These are phyloP conservation scores for Linnemannia exigua DNA, from an alignment of 192 early-diverging fungal species.

Conservation along the genomic window DNA sequence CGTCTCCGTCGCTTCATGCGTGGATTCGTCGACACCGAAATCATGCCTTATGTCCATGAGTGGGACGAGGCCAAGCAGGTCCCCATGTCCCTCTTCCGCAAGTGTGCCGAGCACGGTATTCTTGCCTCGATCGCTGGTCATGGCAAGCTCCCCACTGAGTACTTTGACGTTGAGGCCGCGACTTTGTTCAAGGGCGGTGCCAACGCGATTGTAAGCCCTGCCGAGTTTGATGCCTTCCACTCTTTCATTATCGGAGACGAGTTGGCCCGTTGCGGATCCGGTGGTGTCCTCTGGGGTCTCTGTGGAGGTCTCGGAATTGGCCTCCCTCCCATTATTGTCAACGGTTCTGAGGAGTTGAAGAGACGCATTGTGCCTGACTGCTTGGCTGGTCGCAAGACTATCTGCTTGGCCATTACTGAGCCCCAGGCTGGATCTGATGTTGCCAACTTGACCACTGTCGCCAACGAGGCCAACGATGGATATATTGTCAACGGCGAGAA, in stretches of 20 bases:
- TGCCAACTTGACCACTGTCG: slow-evolving; percentile 78
- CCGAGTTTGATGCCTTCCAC: slow-evolving; percentile 78
- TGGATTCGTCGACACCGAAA: slow-evolving; percentile 81
- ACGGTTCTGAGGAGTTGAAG: slow-evolving; percentile 78
- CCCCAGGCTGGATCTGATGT: slow-evolving; percentile 82
- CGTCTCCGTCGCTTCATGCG: slow-evolving; percentile 73
- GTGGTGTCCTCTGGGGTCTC: slow-evolving; percentile 86
- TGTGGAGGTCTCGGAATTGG: slow-evolving; percentile 82
- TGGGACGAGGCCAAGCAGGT: slow-evolving; percentile 89
- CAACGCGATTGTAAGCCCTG: slow-evolving; percentile 57
- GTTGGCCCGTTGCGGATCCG: slow-evolving; percentile 83
- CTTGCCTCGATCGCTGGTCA: slow-evolving; percentile 64
- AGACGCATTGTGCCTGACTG: slow-evolving; percentile 73
- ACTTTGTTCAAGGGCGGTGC: slow-evolving; percentile 37
- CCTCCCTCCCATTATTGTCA: slow-evolving; percentile 79
- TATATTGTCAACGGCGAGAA: slow-evolving; percentile 92
- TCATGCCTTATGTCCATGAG: slow-evolving; percentile 82
- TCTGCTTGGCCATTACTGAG: slow-evolving; percentile 87
- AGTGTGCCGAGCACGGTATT: slow-evolving; percentile 80
- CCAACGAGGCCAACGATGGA: slow-evolving; percentile 76
- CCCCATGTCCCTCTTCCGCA: slow-evolving; percentile 78
- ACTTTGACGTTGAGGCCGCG: slow-evolving; percentile 43
- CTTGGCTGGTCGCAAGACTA: slow-evolving; percentile 79
- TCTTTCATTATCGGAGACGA: slow-evolving; percentile 84
- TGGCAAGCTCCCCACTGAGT: slow-evolving; percentile 37